Base-by-base conservation (phyloP, 2,329 filamentous ascomycete genomes). In the Lasiodiplodia sp. region DNA sequence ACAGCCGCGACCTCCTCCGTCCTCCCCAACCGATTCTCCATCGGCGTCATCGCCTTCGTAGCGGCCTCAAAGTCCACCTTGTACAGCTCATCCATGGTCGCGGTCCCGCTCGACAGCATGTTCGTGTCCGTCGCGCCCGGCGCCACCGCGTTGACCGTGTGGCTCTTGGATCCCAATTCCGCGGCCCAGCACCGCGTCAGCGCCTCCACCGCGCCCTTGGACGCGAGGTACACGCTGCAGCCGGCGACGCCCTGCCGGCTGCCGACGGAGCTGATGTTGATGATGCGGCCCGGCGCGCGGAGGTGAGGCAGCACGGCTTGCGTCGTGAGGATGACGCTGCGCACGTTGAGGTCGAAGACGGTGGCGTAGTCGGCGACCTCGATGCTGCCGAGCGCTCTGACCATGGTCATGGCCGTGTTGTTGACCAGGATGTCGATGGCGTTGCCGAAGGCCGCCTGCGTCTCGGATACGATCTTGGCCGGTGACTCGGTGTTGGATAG, bases 341-440 rank as follows among this genome's bases (percentile, higher is more conserved):
- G 95, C 64, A 98, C 94, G 79, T 99, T 99, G 69, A 95, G 98
- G 55, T 87, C 83, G 77, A 97, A 92, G 94, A 98, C 97, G 78
- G 89, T 76, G 74, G 91, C 86, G 74, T 97, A 91, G 82, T 98
- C 95, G 69, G 90, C 89, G 75, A 92, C 86, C 16, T 85, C 86
- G 77, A 98, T 97, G 52, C 92, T 87, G n/a, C 94, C 94, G 1
- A 94, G 93, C 77, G 91, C 89, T 57, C 92, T 95, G 14, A 97
- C 88, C 71, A 94, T 94, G 80, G 92, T 95, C 70, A 97, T 95
- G 21, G 81, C 96, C 93, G 95, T 95, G 85, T 98, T 98, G 83
- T 99, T 99, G 28, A 99, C 93, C 69, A 99, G 82, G 2, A 98
- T 87, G 78, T 98, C 88, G 71, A 98, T 91, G 31, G 93, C 88